Conservation (phyloP, 345 rosid species). For the Barbarea vulgaris region DNA sequence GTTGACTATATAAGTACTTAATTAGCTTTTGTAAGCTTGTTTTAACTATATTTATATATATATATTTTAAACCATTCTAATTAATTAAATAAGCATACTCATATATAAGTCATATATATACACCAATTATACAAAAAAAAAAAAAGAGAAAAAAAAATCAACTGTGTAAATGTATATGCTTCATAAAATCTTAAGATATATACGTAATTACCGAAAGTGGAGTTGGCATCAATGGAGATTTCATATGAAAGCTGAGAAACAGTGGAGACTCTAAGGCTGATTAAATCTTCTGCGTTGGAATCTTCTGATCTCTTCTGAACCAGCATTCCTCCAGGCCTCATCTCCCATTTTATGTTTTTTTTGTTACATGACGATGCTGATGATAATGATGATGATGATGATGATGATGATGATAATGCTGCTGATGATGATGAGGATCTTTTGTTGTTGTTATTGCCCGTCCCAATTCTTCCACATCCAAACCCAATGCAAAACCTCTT, state of each 20-base stretch:
- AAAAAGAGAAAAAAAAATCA: too few relatives aligned
- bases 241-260: slow-evolving; percentile 67
- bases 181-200: not conserved
- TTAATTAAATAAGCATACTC: not conserved
- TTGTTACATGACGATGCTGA: slow-evolving; percentile 22
- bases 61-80: not conserved
- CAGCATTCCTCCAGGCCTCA: slow-evolving; percentile 94
- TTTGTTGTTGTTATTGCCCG: slow-evolving; percentile 29
- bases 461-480: slow-evolving; percentile 43
- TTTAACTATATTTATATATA: not conserved
- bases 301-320: slow-evolving; percentile 77
- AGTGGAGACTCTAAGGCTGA: slow-evolving; percentile 66
- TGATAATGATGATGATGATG: not conserved
- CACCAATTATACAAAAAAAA: not conserved
- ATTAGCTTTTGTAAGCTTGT: not conserved
- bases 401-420: not conserved
- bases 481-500: slow-evolving; percentile 73
- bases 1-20: not conserved
- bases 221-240: slow-evolving; percentile 76
- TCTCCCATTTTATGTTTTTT: slow-evolving; percentile 81
- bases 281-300: slow-evolving; percentile 46
- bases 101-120: not conserved
- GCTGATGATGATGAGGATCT: slow-evolving; percentile 39
- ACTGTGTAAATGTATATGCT: not conserved
- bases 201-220: slow-evolving; percentile 73